Evolutionary conservation across 805 yeast genomes (phyloP), one percentile per base, ranked within the genome.

Genomic region (Nakazawaea pomicola): DNA sequence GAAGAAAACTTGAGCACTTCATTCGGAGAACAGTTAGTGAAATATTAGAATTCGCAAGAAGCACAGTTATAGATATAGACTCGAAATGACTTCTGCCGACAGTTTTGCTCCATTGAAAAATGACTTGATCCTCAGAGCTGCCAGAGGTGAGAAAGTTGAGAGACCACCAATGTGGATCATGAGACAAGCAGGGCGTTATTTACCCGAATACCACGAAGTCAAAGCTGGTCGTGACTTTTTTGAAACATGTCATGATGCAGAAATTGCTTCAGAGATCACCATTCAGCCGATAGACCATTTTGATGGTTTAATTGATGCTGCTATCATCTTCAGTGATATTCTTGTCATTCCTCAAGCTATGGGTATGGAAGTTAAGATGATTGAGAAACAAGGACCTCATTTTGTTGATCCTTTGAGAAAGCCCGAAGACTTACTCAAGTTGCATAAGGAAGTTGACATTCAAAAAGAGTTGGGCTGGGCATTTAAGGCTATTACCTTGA

Each of bases 151-250:
- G 58, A 67, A 66, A 46, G 97, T 91, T 30, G 98, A 93, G 64
- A 79, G 99, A 58, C 97, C 99, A 2, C 99, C 99, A 15, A 79
- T 93, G 46, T 93, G 97, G 97, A 83, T 90, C 51, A 89, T 89
- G 97, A 78, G 97, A 64, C 97, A 89, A 68, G 97, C 97, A n/a
- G 97, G 97, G 15, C 73, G 97, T 46, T 89, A 90, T 54, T 67
- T 81, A 42, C 95, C 95, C 21, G 95, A 93, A 58, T 93, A 93
- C 59, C 96, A 90, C 60, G 75, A 79, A 57, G 96, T 80, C 36
- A 93, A 93, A 58, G 95, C 77, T 37, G 73, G 74, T 12, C 72
- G 86, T 49, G 96, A 93, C 63, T 93, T 93, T 61, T 93, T 93
- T 56, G 95, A 89, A 56, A 80, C 93, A n/a, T 93, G 99, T 58